Conservation (phyloP, 2,329 filamentous ascomycete species). For the Stagonosporopsis chrysanthemi region DNA sequence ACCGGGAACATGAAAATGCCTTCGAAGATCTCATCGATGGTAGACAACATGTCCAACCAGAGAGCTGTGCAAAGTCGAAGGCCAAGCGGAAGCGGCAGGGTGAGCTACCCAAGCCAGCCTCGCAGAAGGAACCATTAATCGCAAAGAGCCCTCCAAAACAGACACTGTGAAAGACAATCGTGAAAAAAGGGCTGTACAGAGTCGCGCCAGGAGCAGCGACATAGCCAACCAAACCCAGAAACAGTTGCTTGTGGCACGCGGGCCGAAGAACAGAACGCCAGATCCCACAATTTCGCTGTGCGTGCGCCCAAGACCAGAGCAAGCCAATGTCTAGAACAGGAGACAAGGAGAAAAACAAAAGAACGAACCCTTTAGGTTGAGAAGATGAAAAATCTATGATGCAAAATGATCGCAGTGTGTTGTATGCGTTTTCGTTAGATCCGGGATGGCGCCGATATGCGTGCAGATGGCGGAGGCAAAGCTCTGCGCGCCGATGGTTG, state of each 20-base stretch:
- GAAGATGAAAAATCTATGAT: conserved; percentile 48
- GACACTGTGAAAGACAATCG: conserved; percentile 38
- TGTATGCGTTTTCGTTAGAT: conserved; percentile 48
- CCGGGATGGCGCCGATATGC: conserved; percentile 45
- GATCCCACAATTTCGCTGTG: conserved; percentile 44
- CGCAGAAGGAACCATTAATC: conserved; percentile 44
- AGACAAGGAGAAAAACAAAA: conserved; percentile 37
- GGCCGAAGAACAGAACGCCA: conserved; percentile 39
- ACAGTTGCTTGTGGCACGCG: conserved; percentile 33
- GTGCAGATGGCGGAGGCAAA: conserved; percentile 47
- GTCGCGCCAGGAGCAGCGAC: conserved; percentile 21
- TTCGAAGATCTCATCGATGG: conserved; percentile 17
- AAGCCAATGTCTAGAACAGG: conserved; percentile 44
- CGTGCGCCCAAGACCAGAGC: conserved; percentile 40
- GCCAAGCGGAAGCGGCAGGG: conserved; percentile 27
- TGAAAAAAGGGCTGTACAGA: conserved; percentile 30
- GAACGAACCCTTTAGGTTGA: conserved; percentile 14
- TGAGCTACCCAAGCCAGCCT: conserved; percentile 28
- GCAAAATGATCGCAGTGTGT: conserved; percentile 46
- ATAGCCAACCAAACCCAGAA: conserved; percentile 26
- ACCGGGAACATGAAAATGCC: conserved; percentile 33
- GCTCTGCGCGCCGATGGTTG: conserved; percentile 28
- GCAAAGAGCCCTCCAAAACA: conserved; percentile 31
- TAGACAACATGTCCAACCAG: conserved; percentile 1
- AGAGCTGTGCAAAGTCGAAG: conserved; percentile 14